Conservation (phyloP, 305 asterid genomes). For the Ilex paraguariensis region DNA sequence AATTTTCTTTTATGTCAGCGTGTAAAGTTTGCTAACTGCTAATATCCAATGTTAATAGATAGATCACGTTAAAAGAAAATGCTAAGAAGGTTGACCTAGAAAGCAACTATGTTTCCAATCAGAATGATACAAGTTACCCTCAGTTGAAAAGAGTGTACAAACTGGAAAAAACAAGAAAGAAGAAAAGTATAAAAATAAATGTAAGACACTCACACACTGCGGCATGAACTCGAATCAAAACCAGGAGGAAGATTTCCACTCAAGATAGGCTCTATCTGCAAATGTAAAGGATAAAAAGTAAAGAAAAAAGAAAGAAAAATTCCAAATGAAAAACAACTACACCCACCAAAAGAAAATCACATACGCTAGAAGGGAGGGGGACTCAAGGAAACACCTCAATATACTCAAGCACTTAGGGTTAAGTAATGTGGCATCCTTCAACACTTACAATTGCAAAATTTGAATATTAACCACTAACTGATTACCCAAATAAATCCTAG, state of each 20-base stretch:
- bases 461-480: no score
- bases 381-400: no score
- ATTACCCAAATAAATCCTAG: no score
- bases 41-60: no score
- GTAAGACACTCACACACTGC: conserved; percentile 80
- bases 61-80: no score
- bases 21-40: neutral
- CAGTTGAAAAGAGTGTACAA: neutral
- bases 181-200: conserved; percentile 3
- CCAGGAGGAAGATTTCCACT: conserved; percentile 96
- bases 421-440: no score
- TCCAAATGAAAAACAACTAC: no score
- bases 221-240: conserved; percentile 82
- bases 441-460: no score
- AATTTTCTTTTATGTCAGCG: neutral
- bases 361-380: no score
- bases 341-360: no score
- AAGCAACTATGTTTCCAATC: neutral
- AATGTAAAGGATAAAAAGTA: neutral
- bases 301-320: conserved; percentile 1
- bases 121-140: neutral
- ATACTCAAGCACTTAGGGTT: no score
- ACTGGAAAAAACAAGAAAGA: neutral
- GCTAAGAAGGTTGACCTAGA: no score
- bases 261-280: conserved; percentile 90